Base-by-base conservation (phyloP, 2,329 filamentous ascomycete genomes). In the Monilinia fructigena region DNA sequence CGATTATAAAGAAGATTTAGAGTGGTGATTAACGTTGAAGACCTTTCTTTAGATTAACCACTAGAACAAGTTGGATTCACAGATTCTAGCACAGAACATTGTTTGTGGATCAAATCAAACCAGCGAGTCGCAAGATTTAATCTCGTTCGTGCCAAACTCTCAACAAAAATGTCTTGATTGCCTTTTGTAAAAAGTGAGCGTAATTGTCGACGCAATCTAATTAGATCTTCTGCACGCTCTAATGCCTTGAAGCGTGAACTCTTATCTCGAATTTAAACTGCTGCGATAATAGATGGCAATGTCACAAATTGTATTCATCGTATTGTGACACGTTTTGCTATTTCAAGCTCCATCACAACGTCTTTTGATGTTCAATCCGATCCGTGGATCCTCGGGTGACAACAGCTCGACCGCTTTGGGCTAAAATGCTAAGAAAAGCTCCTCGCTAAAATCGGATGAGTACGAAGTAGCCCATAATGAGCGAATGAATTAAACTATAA, bases 171-270 rank as follows among this genome's bases (percentile, higher is more conserved):
- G 55, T 69, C 66, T 69, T 73, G 0, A 70, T 69, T 42, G 70
- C 69, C 42, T 71, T 70, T 59, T 72, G 70, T 45, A 75, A 14
- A n/a, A 72, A 31, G 12, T 66, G 72, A 14, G 73, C 55, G 59
- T 64, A 75, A 4, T 70, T 68, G 55, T 74, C 72, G 2, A 75
- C 72, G 26, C 69, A 97, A 96, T 72, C 55, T 28, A 28, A 2
- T 4, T 28, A 28, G 28, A 28, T 28, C 4, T 23, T 71, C 68
- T 26, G 72, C 71, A 61, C 59, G 20, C 50, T 70, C 65, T 14
- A 60, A 42, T 20, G 12, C 48, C 4, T 31, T 60, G 18, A 38
- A 16, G 4, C 42, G 58, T 11, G 16, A 14, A 4, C 8, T 23
- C 10, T 18, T 5, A 1, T 35, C 42, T 60, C 26, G 42, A 18